A percentile compares a stretch with the other conserved stretches of the same genome.
phyloP scores from a whole-genome alignment of 1,284 basidiomycete species.

The Trichosporon ovoides region DNA sequence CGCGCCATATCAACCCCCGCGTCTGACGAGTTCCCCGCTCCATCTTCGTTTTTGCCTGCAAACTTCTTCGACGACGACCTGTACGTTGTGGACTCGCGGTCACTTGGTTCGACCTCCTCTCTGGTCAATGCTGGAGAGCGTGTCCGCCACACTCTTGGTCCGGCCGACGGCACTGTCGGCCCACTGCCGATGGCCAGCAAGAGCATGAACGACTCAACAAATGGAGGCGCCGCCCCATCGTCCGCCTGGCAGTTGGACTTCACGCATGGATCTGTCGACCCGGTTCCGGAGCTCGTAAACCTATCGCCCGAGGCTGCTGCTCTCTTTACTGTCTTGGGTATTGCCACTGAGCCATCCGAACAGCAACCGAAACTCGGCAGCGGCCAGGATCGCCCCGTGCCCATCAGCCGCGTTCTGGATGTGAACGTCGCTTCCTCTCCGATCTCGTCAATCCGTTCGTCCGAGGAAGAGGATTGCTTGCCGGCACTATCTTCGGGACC shows the following conservation, averaged over 20 bases:
- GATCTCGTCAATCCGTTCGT: not conserved
- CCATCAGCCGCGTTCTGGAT: not conserved
- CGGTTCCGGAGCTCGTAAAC: not conserved
- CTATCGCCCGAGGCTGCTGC: not conserved
- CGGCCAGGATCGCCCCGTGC: not conserved
- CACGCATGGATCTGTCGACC: not conserved
- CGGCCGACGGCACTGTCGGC: not conserved
- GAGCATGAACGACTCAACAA: not conserved
- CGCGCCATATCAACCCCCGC: not conserved
- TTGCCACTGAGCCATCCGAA: not conserved
- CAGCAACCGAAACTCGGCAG: not conserved
- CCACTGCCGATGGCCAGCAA: not conserved
- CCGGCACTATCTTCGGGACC: not conserved
- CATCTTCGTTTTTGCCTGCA: not conserved
- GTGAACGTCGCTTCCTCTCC: not conserved
- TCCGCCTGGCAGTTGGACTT: not conserved
- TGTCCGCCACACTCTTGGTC: not conserved
- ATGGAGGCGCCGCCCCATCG: not conserved
- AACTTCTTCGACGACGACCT: conserved; percentile 2
- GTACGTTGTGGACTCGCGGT: not conserved
- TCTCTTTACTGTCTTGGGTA: not conserved
- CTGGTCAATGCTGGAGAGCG: not conserved
- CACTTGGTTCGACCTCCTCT: not conserved
- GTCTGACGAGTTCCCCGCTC: not conserved
- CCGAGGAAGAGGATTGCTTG: not conserved